Percentiles rank a stretch among this genome's conserved stretches.
Conservation (phyloP, 176 grass and related monocot genomes). For the Cenchrus fungigraminus region DNA sequence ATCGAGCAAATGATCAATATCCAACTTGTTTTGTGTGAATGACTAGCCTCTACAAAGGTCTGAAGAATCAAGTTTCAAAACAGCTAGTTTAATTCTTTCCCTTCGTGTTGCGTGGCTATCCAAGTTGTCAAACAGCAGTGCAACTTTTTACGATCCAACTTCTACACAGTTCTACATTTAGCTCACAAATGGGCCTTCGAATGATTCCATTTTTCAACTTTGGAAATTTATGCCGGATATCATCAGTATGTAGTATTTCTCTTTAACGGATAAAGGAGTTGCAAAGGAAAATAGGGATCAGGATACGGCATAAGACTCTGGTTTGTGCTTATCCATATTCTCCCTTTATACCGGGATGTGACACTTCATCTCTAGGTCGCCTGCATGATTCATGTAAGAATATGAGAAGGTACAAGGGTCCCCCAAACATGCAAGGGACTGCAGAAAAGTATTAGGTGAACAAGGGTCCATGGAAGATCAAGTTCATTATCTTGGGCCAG, state of each 20-base stretch:
- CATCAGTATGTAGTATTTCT: background rate
- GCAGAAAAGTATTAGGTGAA: conserved; percentile 1
- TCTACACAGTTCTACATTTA: too few relatives aligned
- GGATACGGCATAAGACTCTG: background rate
- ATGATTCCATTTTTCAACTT: background rate
- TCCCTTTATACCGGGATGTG: background rate
- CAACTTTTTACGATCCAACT: too few relatives aligned
- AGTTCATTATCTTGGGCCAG: background rate
- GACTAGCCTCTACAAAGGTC: too few relatives aligned
- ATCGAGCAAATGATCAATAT: too few relatives aligned
- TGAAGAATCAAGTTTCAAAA: too few relatives aligned
- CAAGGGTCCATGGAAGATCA: background rate
- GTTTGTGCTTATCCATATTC: conserved; percentile 21
- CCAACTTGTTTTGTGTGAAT: too few relatives aligned
- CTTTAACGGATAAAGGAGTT: background rate
- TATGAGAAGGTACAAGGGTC: background rate
- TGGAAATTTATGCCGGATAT: background rate
- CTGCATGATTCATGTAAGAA: background rate
- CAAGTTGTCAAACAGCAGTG: too few relatives aligned
- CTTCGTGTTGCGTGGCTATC: too few relatives aligned
- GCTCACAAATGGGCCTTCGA: background rate
- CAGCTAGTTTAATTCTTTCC: too few relatives aligned
- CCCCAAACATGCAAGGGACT: background rate
- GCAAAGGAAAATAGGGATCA: background rate
- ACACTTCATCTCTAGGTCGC: background rate